Evolutionary conservation across 129 eudicot genomes (phyloP).

Genomic region (Erigeron canadensis): DNA sequence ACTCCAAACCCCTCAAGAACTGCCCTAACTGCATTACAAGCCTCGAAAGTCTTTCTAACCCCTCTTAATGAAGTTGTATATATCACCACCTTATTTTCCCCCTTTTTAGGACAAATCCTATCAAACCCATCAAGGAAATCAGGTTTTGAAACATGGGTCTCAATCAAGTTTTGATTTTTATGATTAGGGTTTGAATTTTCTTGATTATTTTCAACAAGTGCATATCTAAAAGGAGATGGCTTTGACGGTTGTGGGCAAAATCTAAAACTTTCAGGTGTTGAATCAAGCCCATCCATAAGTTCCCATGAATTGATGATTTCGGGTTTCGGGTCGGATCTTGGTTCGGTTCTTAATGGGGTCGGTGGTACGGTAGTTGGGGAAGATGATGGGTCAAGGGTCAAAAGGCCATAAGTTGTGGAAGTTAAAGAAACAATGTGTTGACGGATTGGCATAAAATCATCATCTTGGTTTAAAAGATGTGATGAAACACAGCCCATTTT

Average conservation of each 20-base stretch:
- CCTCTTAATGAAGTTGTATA: slow-evolving; percentile 77
- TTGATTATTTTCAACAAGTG: slow-evolving; percentile 31
- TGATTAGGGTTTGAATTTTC: slow-evolving; percentile 27
- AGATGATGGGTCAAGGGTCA: slow-evolving; percentile 51
- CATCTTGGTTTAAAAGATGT: slow-evolving; percentile 57
- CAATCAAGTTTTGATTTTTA: slow-evolving; percentile 9
- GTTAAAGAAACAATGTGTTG: slow-evolving; percentile 97
- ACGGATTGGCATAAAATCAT: slow-evolving; percentile 59
- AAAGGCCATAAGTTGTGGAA: slow-evolving; percentile 79
- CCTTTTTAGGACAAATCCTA: slow-evolving; percentile 67
- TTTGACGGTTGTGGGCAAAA: slow-evolving; percentile 44
- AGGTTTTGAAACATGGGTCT: not conserved
- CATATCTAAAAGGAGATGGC: slow-evolving; percentile 26
- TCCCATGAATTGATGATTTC: slow-evolving; percentile 89
- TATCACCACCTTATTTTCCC: slow-evolving; percentile 61
- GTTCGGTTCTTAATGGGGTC: slow-evolving; percentile 40
- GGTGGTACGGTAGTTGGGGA: slow-evolving; percentile 31
- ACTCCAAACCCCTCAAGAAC: slow-evolving; percentile 65
- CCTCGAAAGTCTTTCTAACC: slow-evolving; percentile 74
- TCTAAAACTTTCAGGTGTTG: slow-evolving; percentile 40
- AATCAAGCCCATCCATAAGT: slow-evolving; percentile 87
- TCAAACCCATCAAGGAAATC: slow-evolving; percentile 49
- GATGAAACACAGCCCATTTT: slow-evolving; percentile 95
- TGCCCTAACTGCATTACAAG: slow-evolving; percentile 70
- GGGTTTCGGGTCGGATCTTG: slow-evolving; percentile 33